These are phyloP conservation scores for Monotropa hypopitys DNA, from an alignment of 179 eudicot genomes.

Conservation along the genomic window DNA sequence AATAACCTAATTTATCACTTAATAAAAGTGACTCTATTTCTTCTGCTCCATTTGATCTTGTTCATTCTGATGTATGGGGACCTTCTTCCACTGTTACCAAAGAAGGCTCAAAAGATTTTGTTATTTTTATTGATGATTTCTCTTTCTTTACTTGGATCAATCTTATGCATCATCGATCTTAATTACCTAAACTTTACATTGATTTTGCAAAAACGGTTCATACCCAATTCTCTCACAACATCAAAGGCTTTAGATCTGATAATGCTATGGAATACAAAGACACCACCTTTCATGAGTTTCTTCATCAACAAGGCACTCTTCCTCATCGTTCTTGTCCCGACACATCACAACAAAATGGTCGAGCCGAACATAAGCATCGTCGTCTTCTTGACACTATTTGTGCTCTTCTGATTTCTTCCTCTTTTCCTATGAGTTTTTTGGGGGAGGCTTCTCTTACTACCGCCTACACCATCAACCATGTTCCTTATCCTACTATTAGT, in stretches of 20 bases:
- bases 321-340: background rate
- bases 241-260: background rate
- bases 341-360: background rate
- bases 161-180: background rate
- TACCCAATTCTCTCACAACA: background rate
- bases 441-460: background rate
- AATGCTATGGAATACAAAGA: background rate
- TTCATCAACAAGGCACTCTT: background rate
- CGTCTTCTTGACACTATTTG: background rate
- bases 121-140: too few relatives aligned
- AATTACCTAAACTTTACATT: background rate
- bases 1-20: too few relatives aligned
- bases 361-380: background rate
- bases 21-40: too few relatives aligned
- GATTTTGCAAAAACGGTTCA: background rate
- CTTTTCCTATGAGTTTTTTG: background rate
- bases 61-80: too few relatives aligned
- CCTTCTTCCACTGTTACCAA: too few relatives aligned
- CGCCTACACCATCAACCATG: background rate
- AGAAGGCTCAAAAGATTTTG: background rate
- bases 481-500: too few relatives aligned
- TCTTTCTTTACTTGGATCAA: background rate
- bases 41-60: too few relatives aligned
- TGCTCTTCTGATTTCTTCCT: background rate
- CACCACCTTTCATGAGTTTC: background rate